Conservation (phyloP, 139 green algal genomes). For the Coccomyxa sp. region DNA sequence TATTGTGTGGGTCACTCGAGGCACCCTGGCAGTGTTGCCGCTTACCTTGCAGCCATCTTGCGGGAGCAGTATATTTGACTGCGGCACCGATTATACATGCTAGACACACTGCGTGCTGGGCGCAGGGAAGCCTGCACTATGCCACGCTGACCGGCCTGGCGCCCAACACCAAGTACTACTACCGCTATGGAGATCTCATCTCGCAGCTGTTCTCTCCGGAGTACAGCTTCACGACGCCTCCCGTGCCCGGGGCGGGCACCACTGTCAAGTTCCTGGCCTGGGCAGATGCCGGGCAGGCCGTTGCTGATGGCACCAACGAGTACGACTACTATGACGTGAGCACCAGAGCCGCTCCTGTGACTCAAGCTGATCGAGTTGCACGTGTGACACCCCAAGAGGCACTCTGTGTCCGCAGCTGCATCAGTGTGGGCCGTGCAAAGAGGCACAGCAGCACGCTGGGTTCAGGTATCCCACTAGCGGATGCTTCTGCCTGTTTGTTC, state of each 20-base stretch:
- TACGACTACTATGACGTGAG: not conserved
- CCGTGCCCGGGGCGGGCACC: not conserved
- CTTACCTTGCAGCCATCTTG: too few relatives aligned
- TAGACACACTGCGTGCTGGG: too few relatives aligned
- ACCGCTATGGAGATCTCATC: slow-evolving; percentile 36
- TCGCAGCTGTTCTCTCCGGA: not conserved
- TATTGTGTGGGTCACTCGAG: too few relatives aligned
- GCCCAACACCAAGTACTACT: slow-evolving; percentile 52
- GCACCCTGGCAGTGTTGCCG: too few relatives aligned
- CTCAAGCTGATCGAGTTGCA: too few relatives aligned
- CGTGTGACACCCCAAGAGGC: not conserved
- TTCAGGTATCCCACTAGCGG: not conserved
- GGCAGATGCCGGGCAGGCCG: not conserved
- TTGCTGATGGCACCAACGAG: not conserved
- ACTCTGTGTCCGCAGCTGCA: not conserved
- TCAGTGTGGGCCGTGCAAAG: not conserved
- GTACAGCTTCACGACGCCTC: not conserved
- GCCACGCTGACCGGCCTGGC: slow-evolving; percentile 46
- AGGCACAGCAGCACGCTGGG: too few relatives aligned
- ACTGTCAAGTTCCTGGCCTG: not conserved
- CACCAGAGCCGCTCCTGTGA: too few relatives aligned
- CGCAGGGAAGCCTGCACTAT: slow-evolving; percentile 43
- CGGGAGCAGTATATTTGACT: too few relatives aligned
- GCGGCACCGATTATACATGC: too few relatives aligned
- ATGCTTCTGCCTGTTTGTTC: not conserved